Evolutionary conservation across 2,329 filamentous ascomycete species (phyloP).

Genomic region (Microthyrium microscopicum): DNA sequence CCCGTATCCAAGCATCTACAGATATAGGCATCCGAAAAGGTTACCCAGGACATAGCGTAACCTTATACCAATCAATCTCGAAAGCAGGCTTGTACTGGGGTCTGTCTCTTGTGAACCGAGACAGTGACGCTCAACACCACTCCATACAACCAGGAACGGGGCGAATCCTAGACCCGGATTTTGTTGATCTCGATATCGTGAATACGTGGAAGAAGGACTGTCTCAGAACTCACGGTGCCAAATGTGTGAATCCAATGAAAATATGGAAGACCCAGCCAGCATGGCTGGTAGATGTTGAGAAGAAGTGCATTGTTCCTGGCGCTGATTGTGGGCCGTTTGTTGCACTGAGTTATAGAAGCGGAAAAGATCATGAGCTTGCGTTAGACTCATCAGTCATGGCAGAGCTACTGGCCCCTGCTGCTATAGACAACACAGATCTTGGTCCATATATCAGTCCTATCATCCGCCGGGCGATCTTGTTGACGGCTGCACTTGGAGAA

Average conservation of each 20-base stretch:
- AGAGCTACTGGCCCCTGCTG: not conserved
- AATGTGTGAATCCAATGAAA: slow-evolving; percentile 3
- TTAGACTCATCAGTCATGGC: not conserved
- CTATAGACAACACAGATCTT: not conserved
- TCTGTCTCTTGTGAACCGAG: not conserved
- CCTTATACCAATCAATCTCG: not conserved
- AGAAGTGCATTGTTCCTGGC: not conserved
- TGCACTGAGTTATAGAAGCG: slow-evolving; percentile 5
- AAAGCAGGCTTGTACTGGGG: not conserved
- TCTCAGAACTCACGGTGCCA: not conserved
- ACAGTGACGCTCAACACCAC: not conserved
- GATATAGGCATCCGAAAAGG: too few relatives aligned
- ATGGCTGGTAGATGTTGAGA: slow-evolving; percentile 6
- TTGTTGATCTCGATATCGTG: not conserved
- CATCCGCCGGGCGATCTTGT: slow-evolving; percentile 2
- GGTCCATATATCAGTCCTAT: not conserved
- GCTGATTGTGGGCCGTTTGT: not conserved
- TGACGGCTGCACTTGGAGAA: slow-evolving; percentile 1
- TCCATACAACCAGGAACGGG: not conserved
- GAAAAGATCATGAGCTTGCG: not conserved
- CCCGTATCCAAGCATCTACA: too few relatives aligned
- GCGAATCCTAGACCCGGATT: not conserved
- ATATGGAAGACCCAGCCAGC: slow-evolving; percentile 13
- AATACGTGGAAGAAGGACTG: slow-evolving; percentile 1
- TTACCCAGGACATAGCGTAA: too few relatives aligned